Base-by-base conservation (phyloP, 192 early-diverging fungal species). In the Entrophospora sp. region DNA sequence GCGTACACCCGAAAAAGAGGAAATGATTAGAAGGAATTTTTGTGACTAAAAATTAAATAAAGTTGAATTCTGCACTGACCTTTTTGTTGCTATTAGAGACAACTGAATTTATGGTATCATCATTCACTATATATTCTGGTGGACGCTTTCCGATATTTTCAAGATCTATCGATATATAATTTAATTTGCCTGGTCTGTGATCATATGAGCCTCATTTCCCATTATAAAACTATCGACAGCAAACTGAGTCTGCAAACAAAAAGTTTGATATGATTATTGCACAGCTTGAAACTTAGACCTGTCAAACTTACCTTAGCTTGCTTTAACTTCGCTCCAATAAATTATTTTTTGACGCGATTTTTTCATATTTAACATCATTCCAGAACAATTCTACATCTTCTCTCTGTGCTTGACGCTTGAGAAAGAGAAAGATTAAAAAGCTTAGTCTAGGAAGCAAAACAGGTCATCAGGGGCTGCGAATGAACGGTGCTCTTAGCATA, bases 161-260 rank as follows among this genome's bases (percentile, higher is more conserved):
- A n/a, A n/a, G n/a, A n/a, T n/a, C n/a, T n/a, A n/a, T n/a, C 28
- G 51, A 32, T n/a, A 53, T 53, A 53, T 53, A 53, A 53, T 32
- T 24, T 53, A 31, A 53, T 53, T 53, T 53, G 28, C n/a, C 51
- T 53, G 2, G n/a, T 53, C 51, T 32, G 51, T n/a, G 30, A 53
- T 18, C 51, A 53, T 30, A 53, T 32, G 28, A 30, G 28, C 2
- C 5, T 53, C 12, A 53, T 53, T 53, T 25, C 51, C 51, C 30
- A 53, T 31, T 30, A 53, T 9, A 53, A 5, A 53, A 53, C 51
- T 14, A 53, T 53, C 51, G 27, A 53, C n/a, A 27, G 48, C 48
- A 24, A 51, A 51, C n/a, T 51, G 40, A n/a, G n/a, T 42, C 40
- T 42, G 40, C 40, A 3, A 42, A 42, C 8, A n/a, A n/a, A 42